Conservation (phyloP, 164 flowering plant genomes). For the Aristolochia contorta region DNA sequence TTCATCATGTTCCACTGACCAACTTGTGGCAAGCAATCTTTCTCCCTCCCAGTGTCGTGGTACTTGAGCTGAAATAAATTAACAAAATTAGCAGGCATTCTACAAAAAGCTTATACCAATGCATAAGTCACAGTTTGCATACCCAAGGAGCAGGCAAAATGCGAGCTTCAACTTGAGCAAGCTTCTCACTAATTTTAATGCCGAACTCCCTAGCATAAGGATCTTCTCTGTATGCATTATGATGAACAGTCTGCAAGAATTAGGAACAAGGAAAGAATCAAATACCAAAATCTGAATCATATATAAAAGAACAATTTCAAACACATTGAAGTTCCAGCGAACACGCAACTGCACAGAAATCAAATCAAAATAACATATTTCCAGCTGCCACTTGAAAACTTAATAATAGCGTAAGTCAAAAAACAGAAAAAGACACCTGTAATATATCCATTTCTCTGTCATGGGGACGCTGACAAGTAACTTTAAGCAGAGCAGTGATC, state of each 20-base stretch:
- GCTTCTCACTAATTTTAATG: slow-evolving; percentile 68
- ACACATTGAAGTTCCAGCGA: background rate
- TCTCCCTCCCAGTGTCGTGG: slow-evolving; percentile 85
- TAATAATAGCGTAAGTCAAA: background rate
- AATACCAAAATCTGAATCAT: background rate
- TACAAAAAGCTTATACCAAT: background rate
- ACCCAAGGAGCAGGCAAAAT: slow-evolving; percentile 95
- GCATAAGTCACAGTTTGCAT: slow-evolving; percentile 1
- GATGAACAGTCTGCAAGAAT: slow-evolving; percentile 59
- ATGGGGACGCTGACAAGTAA: slow-evolving; percentile 73
- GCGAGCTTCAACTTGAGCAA: slow-evolving; percentile 93
- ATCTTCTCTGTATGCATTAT: slow-evolving; percentile 72
- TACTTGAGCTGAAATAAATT: slow-evolving; percentile 73
- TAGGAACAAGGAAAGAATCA: background rate
- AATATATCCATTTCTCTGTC: slow-evolving; percentile 65
- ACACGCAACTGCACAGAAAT: background rate
- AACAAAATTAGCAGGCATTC: background rate
- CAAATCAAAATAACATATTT: background rate
- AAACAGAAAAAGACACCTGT: slow-evolving; percentile 29
- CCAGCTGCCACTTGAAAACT: background rate
- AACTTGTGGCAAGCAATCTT: slow-evolving; percentile 80
- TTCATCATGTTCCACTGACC: slow-evolving; percentile 99
- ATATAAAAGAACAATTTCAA: background rate
- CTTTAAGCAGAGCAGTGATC: slow-evolving; percentile 62
- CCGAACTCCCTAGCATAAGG: slow-evolving; percentile 93